A percentile compares a stretch with the other conserved stretches of the same genome.
phyloP scores from a whole-genome alignment of 2,329 filamentous ascomycete species.

The Arthrobotrys megalospora region DNA sequence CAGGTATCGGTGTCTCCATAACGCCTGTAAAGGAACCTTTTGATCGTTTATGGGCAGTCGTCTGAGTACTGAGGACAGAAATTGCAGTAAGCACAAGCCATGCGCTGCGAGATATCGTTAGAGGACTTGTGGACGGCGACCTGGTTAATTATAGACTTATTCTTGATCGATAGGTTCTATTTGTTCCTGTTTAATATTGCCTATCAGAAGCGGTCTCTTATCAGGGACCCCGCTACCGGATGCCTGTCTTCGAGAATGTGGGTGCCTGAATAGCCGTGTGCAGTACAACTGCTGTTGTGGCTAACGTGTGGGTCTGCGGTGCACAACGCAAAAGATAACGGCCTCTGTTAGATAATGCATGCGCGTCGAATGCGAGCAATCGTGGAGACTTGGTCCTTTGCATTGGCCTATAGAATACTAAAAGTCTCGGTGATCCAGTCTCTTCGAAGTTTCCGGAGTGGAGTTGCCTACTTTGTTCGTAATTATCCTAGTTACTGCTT shows the following conservation, averaged over 20 bases:
- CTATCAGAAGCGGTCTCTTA: not conserved
- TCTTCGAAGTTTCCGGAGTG: too few species aligned
- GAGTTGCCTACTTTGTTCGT: too few species aligned
- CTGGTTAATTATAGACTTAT: slow-evolving; percentile 58
- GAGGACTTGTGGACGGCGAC: slow-evolving; percentile 50
- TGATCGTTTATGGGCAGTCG: too few species aligned
- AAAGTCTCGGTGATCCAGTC: too few species aligned
- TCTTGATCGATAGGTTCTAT: not conserved
- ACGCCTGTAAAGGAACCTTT: not conserved
- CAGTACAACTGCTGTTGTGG: slow-evolving; percentile 3
- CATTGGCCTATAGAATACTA: not conserved
- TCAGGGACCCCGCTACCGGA: not conserved
- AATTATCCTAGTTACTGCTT: too few species aligned
- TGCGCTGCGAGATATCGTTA: slow-evolving; percentile 40
- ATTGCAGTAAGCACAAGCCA: slow-evolving; percentile 1
- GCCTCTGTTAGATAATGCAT: slow-evolving; percentile 20
- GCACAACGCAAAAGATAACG: slow-evolving; percentile 55
- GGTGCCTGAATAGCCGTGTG: slow-evolving; percentile 54
- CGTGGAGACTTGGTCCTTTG: not conserved
- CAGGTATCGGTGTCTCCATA: too few species aligned
- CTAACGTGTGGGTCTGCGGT: slow-evolving; percentile 27
- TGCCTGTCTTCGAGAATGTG: slow-evolving; percentile 10
- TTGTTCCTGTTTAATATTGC: slow-evolving; percentile 17
- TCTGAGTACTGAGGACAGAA: too few species aligned
- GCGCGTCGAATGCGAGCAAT: not conserved